These are phyloP conservation scores for Schwanniomyces yamadae DNA, from an alignment of 805 yeast genomes.

Conservation along the genomic window DNA sequence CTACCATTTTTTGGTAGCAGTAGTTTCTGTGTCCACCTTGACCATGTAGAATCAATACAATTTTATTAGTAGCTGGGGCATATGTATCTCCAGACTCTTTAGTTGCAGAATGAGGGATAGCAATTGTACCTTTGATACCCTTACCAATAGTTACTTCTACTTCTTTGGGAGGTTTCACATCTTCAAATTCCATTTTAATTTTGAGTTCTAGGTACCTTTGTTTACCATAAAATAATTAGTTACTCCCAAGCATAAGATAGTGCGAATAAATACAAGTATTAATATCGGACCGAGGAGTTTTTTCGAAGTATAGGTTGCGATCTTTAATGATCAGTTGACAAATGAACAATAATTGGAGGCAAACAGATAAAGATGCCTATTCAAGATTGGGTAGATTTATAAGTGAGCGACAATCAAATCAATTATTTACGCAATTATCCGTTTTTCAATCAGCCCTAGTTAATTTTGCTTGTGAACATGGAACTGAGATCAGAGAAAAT, in stretches of 20 bases:
- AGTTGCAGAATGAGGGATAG: conserved; percentile 36
- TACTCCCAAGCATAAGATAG: too few species aligned
- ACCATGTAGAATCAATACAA: conserved; percentile 76
- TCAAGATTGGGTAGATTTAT: conserved; percentile 51
- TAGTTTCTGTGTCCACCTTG: conserved; percentile 82
- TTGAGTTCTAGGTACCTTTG: too few species aligned
- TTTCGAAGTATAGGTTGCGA: not conserved
- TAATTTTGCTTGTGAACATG: conserved; percentile 73
- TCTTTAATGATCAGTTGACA: not conserved
- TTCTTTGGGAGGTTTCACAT: conserved; percentile 25
- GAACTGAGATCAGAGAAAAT: conserved; percentile 61
- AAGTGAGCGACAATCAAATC: conserved; percentile 53
- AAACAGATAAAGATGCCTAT: conserved; percentile 33
- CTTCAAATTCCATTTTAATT: not conserved
- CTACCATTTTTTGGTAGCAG: conserved; percentile 65
- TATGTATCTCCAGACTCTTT: conserved; percentile 21
- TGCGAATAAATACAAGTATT: too few species aligned
- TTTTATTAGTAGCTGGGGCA: conserved; percentile 45
- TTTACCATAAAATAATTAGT: too few species aligned
- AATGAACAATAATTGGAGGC: conserved; percentile 4
- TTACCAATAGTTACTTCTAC: conserved; percentile 32
- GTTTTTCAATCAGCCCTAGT: conserved; percentile 76
- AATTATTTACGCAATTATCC: conserved; percentile 66
- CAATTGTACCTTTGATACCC: conserved; percentile 38
- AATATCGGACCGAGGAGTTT: too few species aligned